Base-by-base conservation (phyloP, 768 basidiomycete genomes). In the Tephrocybe rancida region DNA sequence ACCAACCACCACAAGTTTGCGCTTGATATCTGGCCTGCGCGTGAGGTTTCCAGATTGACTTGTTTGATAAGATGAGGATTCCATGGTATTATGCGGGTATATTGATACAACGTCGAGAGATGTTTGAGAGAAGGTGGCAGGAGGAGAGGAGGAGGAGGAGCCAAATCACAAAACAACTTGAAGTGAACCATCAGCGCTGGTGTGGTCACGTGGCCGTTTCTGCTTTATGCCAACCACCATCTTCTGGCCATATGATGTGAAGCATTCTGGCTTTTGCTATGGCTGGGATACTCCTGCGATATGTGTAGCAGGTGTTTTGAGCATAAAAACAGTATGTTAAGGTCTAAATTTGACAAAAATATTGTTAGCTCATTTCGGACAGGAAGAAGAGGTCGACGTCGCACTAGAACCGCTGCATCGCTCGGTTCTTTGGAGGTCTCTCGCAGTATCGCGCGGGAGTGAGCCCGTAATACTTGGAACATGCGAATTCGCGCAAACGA, bases 1-100 rank as follows among this genome's bases (percentile, higher is more conserved):
- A 55, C 89, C 90, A 30, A 92, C 90, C 41, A 94, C 92, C 47
- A 94, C 92, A 37, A 94, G 81, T 69, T 94, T 94, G 64, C 85
- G 84, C 76, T 94, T 94, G 56, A 88, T 64, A 65, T 93, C 92
- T 52, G 92, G 92, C 65, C 87, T 73, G 56, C 83, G 77, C 58
- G 68, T 59, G 52, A 66, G 57, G 34, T 62, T 55, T 21, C 72
- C 64, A 5, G 68, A 57, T 50, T 64, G 63, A 37, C 52, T 62
- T 26, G 62, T 34, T 56, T 61, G 62, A 41, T 63, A n/a, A n/a
- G n/a, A 61, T 35, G 69, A 66, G 27, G 52, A 54, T 45, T 68
- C 67, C 69, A 70, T 71, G 44, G 55, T 61, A 49, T 52, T 41
- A 22, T 37, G 27, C 18, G 35, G 53, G 30, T 58, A 52, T 47